Percentiles rank a stretch among this genome's conserved stretches.
Conservation (phyloP, 441 rosid species). For the Rhodomyrtus psidioides region DNA sequence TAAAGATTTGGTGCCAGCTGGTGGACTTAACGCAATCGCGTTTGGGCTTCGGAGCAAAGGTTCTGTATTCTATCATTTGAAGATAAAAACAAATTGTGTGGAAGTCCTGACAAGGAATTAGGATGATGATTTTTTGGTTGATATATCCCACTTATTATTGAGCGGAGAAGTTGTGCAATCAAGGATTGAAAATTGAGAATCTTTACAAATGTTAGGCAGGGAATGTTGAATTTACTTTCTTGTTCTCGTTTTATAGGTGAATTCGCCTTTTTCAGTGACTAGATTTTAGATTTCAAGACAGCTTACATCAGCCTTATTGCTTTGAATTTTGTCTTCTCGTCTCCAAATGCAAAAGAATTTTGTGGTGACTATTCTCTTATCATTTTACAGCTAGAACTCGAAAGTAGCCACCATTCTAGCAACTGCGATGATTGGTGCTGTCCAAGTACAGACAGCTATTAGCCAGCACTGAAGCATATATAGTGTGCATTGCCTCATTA, state of each 20-base stretch:
- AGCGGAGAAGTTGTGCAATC: background rate
- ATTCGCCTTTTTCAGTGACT: background rate
- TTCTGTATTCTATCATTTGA: conserved; percentile 1
- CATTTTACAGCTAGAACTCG: background rate
- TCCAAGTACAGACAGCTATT: background rate
- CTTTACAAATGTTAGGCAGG: background rate
- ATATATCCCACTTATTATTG: background rate
- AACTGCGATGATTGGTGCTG: background rate
- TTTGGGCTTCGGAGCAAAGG: conserved; percentile 58
- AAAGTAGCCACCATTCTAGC: background rate
- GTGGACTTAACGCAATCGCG: conserved; percentile 44
- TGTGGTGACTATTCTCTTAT: background rate
- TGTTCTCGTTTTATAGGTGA: background rate
- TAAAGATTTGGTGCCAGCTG: conserved; percentile 60
- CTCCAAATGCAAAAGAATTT: background rate
- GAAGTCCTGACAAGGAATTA: background rate
- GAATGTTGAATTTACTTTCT: background rate
- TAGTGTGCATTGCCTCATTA: background rate
- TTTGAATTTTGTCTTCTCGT: background rate
- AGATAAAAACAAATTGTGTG: background rate
- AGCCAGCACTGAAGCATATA: background rate
- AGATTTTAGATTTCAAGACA: background rate
- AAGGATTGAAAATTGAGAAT: background rate
- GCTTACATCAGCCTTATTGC: background rate
- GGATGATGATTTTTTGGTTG: background rate